These are phyloP conservation scores for Ophiostoma ips DNA, from an alignment of 2,329 filamentous ascomycete species.

Conservation along the genomic window DNA sequence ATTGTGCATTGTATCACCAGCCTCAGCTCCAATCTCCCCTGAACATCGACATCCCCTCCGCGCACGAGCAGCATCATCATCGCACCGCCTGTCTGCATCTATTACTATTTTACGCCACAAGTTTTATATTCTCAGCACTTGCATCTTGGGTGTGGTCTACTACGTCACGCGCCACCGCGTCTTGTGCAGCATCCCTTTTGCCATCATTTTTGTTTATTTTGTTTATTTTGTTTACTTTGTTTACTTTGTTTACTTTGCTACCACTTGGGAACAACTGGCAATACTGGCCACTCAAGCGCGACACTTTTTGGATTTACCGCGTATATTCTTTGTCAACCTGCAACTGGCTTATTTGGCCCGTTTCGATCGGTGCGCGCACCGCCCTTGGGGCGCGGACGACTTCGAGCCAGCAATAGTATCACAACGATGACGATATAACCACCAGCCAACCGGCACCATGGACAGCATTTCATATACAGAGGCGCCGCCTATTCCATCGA, in stretches of 20 bases:
- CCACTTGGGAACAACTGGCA: too few relatives aligned
- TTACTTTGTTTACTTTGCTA: too few relatives aligned
- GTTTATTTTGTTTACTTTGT: too few relatives aligned
- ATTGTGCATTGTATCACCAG: not conserved
- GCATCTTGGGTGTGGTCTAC: not conserved
- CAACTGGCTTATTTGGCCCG: too few relatives aligned
- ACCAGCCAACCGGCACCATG: not conserved
- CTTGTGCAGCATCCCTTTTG: not conserved
- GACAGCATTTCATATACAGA: not conserved
- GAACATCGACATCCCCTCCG: not conserved
- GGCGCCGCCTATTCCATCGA: not conserved
- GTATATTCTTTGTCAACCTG: too few relatives aligned
- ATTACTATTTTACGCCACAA: not conserved
- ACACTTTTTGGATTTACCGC: too few relatives aligned
- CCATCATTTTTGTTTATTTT: too few relatives aligned
- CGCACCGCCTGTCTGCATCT: not conserved
- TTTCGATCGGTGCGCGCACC: too few relatives aligned
- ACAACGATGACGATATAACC: not conserved
- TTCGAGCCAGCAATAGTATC: not conserved
- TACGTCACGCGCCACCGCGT: not conserved
- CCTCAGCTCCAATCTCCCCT: not conserved
- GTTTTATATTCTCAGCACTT: not conserved
- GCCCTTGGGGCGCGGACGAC: too few relatives aligned
- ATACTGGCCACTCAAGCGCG: too few relatives aligned
- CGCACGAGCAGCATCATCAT: not conserved